Evolutionary conservation across 2,329 filamentous ascomycete genomes (phyloP).

Genomic region (Pezicula carpinea): DNA sequence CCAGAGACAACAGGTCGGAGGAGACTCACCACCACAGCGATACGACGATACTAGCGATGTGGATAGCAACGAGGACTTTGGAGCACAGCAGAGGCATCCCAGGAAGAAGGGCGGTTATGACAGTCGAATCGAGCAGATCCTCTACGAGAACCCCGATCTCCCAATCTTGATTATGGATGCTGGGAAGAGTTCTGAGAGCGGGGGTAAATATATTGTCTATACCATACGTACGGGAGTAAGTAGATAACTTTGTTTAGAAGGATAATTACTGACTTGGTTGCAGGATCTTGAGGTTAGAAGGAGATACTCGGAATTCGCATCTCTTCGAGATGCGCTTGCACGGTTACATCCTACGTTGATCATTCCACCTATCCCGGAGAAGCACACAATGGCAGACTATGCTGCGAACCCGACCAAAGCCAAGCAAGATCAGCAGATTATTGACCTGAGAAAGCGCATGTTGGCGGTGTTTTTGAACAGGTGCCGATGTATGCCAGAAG

Average conservation of each 20-base stretch:
- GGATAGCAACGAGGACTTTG: constrained; percentile 47
- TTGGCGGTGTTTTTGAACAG: constrained; percentile 90
- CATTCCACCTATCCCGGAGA: constrained; percentile 95
- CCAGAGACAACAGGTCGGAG: constrained; percentile 27
- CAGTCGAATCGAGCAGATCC: constrained; percentile 93
- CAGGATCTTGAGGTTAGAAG: constrained; percentile 93
- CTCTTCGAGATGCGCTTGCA: constrained; percentile 80
- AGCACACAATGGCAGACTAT: constrained; percentile 98
- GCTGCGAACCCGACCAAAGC: constrained; percentile 96
- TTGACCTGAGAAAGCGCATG: constrained; percentile 96
- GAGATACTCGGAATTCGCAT: constrained; percentile 94
- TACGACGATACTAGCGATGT: constrained; percentile 34
- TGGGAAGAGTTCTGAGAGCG: constrained; percentile 89
- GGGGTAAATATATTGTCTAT: constrained; percentile 92
- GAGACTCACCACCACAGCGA: constrained; percentile 12
- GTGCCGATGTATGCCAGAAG: constrained; percentile 86
- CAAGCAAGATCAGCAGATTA: constrained; percentile 95
- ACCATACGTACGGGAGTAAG: constrained; percentile 88
- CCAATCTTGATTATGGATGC: constrained; percentile 91
- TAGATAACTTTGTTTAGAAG: background rate
- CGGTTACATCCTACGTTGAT: constrained; percentile 92
- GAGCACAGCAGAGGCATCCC: constrained; percentile 36
- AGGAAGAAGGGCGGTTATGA: constrained; percentile 84
- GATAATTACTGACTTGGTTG: constrained; percentile 11
- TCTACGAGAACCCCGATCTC: constrained; percentile 89